Evolutionary conservation across 768 basidiomycete species (phyloP).

Genomic region (Trametes gibbosa): DNA sequence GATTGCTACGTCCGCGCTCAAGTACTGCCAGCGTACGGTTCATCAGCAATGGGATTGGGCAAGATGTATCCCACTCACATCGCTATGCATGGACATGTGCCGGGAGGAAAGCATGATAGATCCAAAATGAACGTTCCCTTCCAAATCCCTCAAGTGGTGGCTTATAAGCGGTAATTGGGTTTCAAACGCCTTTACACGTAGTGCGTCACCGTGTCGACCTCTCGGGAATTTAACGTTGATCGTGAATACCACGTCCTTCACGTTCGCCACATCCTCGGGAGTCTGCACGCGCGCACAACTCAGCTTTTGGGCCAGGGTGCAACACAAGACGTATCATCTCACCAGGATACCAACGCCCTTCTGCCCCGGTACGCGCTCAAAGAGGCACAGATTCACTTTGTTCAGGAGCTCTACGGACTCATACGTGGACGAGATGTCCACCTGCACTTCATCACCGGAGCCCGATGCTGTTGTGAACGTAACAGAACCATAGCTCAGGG

Average conservation of each 20-base stretch:
- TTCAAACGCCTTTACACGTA: slow-evolving; percentile 9
- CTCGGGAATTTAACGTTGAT: slow-evolving; percentile 7
- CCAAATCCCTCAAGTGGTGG: neutral
- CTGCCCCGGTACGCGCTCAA: slow-evolving; percentile 17
- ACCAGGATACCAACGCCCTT: slow-evolving; percentile 17
- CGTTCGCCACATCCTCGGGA: neutral
- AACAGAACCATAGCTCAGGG: slow-evolving; percentile 12
- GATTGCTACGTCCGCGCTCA: slow-evolving; percentile 27
- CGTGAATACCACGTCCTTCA: neutral
- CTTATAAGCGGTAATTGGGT: slow-evolving; percentile 3
- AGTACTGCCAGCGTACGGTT: slow-evolving; percentile 26
- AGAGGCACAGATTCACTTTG: slow-evolving; percentile 15
- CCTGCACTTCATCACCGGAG: slow-evolving; percentile 1
- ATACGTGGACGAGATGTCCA: slow-evolving; percentile 15
- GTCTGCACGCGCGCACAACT: neutral
- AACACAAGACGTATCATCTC: neutral
- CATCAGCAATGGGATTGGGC: neutral
- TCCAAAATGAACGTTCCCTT: neutral
- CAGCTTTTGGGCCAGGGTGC: neutral
- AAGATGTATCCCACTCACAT: neutral
- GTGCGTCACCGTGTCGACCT: too few species aligned
- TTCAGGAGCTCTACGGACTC: neutral
- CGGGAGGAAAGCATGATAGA: slow-evolving; percentile 1
- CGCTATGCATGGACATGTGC: neutral
- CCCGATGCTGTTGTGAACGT: slow-evolving; percentile 10